Base-by-base conservation (phyloP, 2,329 filamentous ascomycete genomes). In the Clonostachys rhizophaga region DNA sequence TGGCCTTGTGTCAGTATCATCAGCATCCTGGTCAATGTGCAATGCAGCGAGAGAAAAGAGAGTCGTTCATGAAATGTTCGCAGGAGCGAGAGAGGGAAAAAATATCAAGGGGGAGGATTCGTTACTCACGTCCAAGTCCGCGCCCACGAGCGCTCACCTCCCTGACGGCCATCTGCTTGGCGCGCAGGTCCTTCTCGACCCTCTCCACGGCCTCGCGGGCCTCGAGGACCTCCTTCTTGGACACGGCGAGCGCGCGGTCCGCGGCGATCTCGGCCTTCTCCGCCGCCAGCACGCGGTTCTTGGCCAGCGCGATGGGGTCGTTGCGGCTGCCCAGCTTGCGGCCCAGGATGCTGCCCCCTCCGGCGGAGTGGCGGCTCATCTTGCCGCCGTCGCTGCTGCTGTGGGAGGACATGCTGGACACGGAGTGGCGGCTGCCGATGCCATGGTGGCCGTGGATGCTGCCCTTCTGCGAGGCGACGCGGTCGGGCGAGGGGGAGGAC, bases 71-170 rank as follows among this genome's bases (percentile, higher is more conserved):
- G 24, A 30, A 30, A 30, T 30, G 24, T 30, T 30, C 24, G 24
- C 24, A 39, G 14, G 36, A 39, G 17, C 14, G 36, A 39, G 36
- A 39, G 36, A 17, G 20, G 18, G 12, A 34, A n/a, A 16, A 40
- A 39, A 14, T 8, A 39, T 39, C 14, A 18, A n/a, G 40, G 40
- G 20, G 13, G 40, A 7, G 13, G 14, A 12, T 14, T 11, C 3
- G 12, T 45, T 46, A 81, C 79, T 69, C 72, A 86, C 83, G 79
- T 47, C 84, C 84, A 49, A 87, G 76, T n/a, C 78, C 75, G 64
- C 83, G 82, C n/a, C 81, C 83, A 45, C 83, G 72, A 78, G 85
- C 87, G 6, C 79, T 82, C 33, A 87, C 75, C 57, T 81, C 78
- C 55, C 71, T 75, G 2, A 83, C 84, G 58, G 87, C 79, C 45